These are phyloP conservation scores for Tolypocladium ophioglossoides DNA, from an alignment of 2,329 filamentous ascomycete species.

Conservation along the genomic window DNA sequence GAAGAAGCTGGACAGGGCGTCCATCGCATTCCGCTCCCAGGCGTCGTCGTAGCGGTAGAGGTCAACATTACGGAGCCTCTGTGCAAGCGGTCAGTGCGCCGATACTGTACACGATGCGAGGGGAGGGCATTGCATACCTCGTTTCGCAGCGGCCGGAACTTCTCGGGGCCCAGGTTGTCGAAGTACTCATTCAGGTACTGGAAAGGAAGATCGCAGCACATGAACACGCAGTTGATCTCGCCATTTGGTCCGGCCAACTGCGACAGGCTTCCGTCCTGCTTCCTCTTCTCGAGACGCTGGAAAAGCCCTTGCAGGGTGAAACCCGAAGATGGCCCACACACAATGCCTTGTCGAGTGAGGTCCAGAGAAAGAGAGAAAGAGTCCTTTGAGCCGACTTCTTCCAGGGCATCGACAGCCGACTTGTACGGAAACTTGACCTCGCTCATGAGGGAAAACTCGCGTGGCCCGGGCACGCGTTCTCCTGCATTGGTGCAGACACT, in stretches of 20 bases:
- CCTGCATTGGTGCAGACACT: slow-evolving; percentile 47
- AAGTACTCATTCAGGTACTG: slow-evolving; percentile 52
- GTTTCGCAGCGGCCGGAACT: slow-evolving; percentile 36
- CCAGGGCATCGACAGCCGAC: slow-evolving; percentile 39
- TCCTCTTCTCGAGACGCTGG: slow-evolving; percentile 36
- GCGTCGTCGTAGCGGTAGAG: slow-evolving; percentile 43
- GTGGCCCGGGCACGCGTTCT: slow-evolving; percentile 47
- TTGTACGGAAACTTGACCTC: slow-evolving; percentile 49
- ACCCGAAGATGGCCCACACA: slow-evolving; percentile 51
- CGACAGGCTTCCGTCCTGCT: slow-evolving; percentile 30
- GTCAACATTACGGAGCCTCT: slow-evolving; percentile 38
- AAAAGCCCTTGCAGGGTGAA: slow-evolving; percentile 43
- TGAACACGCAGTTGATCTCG: slow-evolving; percentile 43
- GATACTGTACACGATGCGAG: neutral
- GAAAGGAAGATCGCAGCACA: slow-evolving; percentile 52
- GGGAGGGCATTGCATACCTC: slow-evolving; percentile 17
- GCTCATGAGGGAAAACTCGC: slow-evolving; percentile 37
- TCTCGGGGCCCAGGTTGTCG: slow-evolving; percentile 34
- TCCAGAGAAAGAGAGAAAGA: slow-evolving; percentile 43
- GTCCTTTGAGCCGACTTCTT: slow-evolving; percentile 43
- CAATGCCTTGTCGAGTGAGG: slow-evolving; percentile 45
- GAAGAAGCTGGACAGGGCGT: slow-evolving; percentile 26
- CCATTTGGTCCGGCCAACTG: slow-evolving; percentile 34
- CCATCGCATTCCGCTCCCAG: slow-evolving; percentile 36
- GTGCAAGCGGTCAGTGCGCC: slow-evolving; percentile 8